Percentiles rank a stretch among this genome's conserved stretches.
phyloP scores from a whole-genome alignment of 2,329 filamentous ascomycete genomes.

The Grosmannia huntii region DNA sequence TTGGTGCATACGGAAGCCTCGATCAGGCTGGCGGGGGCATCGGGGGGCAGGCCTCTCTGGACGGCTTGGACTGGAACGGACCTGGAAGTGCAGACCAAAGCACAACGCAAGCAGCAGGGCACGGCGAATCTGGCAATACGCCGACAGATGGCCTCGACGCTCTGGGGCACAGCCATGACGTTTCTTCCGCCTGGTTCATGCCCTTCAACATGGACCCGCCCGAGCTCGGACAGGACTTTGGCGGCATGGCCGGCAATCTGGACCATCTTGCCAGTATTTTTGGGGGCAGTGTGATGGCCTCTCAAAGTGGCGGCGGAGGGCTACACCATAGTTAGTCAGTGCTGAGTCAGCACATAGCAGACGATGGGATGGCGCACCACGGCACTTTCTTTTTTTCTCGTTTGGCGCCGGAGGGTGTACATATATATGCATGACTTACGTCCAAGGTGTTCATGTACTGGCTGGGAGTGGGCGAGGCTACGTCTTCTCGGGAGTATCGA shows the following conservation, averaged over 20 bases:
- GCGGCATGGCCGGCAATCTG: slow-evolving; percentile 24
- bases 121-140: background rate
- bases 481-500: too few species aligned
- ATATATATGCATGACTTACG: background rate
- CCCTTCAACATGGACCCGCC: slow-evolving; percentile 84
- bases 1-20: slow-evolving; percentile 53
- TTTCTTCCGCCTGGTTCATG: slow-evolving; percentile 72
- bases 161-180: slow-evolving; percentile 26
- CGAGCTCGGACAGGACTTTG: slow-evolving; percentile 38
- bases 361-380: too few species aligned
- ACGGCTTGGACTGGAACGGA: slow-evolving; percentile 28
- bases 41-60: slow-evolving; percentile 28
- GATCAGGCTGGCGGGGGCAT: slow-evolving; percentile 29
- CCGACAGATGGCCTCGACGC: slow-evolving; percentile 14
- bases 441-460: background rate
- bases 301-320: slow-evolving; percentile 17
- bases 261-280: slow-evolving; percentile 40
- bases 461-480: too few species aligned
- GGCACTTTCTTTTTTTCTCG: too few species aligned
- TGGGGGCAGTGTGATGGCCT: slow-evolving; percentile 24
- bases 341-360: too few species aligned
- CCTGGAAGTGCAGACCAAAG: slow-evolving; percentile 12
- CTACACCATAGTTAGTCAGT: slow-evolving; percentile 13
- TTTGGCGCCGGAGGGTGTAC: too few species aligned
- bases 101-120: background rate